These are phyloP conservation scores for Fusarium pseudonygamai DNA, from an alignment of 2,329 filamentous ascomycete species.

Conservation along the genomic window DNA sequence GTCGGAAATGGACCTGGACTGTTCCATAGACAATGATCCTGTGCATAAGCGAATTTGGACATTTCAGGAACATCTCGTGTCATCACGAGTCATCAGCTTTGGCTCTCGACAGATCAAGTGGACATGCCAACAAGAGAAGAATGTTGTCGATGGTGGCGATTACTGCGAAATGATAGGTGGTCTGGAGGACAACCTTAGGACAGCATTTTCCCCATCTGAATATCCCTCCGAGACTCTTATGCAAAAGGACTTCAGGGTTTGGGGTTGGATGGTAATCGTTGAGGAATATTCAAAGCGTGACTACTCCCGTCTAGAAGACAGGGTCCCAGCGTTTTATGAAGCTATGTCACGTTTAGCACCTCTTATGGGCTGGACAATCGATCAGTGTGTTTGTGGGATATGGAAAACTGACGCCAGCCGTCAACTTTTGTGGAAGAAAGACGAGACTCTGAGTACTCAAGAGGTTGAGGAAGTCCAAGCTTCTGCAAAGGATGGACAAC, in stretches of 20 bases:
- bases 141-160: background rate
- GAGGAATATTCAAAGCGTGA: background rate
- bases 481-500: background rate
- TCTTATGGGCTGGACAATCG: background rate
- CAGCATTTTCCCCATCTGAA: background rate
- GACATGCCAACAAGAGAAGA: background rate
- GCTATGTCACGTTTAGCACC: background rate
- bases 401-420: background rate
- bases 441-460: background rate
- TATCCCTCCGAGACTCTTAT: background rate
- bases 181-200: rapidly evolving
- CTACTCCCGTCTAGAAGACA: background rate
- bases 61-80: background rate
- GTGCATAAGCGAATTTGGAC: too few species aligned
- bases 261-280: rapidly evolving
- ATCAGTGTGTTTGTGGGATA: background rate
- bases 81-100: background rate
- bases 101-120: background rate
- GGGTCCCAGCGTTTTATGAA: background rate
- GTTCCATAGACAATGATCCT: too few species aligned
- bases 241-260: background rate
- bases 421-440: background rate
- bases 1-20: too few species aligned
- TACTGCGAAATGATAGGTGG: rapidly evolving
- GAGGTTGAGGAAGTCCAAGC: background rate